Percentiles rank a stretch among this genome's conserved stretches.
Conservation (phyloP, 495 filamentous ascomycete genomes). For the Aspergillus sclerotiicarbonarius region DNA sequence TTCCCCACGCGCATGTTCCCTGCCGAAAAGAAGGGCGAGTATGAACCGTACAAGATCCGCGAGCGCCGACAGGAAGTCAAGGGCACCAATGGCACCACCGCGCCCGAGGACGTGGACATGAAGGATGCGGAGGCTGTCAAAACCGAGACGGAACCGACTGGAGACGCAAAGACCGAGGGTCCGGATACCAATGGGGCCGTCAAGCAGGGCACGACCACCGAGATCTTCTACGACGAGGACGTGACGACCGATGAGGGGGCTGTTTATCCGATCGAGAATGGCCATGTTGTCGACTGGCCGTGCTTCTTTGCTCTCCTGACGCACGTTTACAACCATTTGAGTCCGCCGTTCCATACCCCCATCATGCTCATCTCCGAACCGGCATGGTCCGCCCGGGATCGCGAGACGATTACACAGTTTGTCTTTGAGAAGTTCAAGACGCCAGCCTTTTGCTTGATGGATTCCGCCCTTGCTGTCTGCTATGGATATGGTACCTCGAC, state of each 20-base stretch:
- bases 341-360: conserved; percentile 88
- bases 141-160: conserved; percentile 21
- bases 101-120: conserved; percentile 50
- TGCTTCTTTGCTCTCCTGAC: conserved; percentile 89
- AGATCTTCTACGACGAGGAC: conserved; percentile 79
- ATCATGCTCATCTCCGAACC: conserved; percentile 85
- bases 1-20: conserved; percentile 93
- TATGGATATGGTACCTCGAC: conserved; percentile 77
- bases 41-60: conserved; percentile 77
- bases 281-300: conserved; percentile 82
- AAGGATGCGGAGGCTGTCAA: conserved; percentile 32
- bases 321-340: conserved; percentile 82
- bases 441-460: conserved; percentile 81
- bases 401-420: conserved; percentile 81
- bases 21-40: conserved; percentile 74
- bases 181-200: conserved; percentile 21
- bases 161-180: conserved; percentile 18
- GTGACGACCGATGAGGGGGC: conserved; percentile 83
- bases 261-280: conserved; percentile 79
- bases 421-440: conserved; percentile 97
- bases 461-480: conserved; percentile 76
- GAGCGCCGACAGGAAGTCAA: conserved; percentile 60
- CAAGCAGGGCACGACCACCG: conserved; percentile 34
- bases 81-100: conserved; percentile 30
- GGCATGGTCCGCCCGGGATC: conserved; percentile 78